Evolutionary conservation across 2,329 filamentous ascomycete genomes (phyloP).

Genomic region (Monilinia fructigena): DNA sequence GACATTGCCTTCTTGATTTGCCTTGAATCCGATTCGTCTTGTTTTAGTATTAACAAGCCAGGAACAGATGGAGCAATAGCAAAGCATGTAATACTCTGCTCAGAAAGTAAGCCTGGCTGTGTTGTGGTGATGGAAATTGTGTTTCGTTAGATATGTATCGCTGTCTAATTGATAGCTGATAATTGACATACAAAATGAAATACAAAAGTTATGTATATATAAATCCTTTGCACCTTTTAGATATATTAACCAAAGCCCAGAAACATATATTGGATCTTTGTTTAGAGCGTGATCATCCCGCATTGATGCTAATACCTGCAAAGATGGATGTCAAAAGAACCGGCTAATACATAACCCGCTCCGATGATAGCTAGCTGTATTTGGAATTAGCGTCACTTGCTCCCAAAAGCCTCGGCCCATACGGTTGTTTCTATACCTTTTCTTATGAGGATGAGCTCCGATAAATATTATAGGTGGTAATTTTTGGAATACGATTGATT

Average conservation of each 20-base stretch:
- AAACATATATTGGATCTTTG: background rate
- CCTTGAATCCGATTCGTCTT: background rate
- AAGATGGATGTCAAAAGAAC: background rate
- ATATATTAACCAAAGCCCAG: no score
- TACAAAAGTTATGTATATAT: no score
- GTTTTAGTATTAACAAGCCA: background rate
- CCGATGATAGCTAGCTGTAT: background rate
- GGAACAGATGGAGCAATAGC: no score
- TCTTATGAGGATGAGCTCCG: background rate
- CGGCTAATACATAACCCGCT: conserved; percentile 3
- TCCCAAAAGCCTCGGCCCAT: conserved; percentile 12
- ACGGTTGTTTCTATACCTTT: background rate
- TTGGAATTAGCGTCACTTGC: background rate
- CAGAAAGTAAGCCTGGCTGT: background rate
- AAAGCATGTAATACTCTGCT: background rate
- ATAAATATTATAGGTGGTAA: background rate
- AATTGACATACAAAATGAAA: background rate
- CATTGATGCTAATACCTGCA: background rate
- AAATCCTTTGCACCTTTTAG: background rate
- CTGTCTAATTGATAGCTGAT: background rate
- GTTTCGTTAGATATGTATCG: background rate
- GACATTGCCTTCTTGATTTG: background rate
- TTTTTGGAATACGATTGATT: background rate
- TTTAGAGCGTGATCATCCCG: background rate
- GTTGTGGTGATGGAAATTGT: background rate